Percentiles rank a stretch among this genome's conserved stretches.
phyloP scores from a whole-genome alignment of 78 protist species.

The Andalucia godoyi region DNA sequence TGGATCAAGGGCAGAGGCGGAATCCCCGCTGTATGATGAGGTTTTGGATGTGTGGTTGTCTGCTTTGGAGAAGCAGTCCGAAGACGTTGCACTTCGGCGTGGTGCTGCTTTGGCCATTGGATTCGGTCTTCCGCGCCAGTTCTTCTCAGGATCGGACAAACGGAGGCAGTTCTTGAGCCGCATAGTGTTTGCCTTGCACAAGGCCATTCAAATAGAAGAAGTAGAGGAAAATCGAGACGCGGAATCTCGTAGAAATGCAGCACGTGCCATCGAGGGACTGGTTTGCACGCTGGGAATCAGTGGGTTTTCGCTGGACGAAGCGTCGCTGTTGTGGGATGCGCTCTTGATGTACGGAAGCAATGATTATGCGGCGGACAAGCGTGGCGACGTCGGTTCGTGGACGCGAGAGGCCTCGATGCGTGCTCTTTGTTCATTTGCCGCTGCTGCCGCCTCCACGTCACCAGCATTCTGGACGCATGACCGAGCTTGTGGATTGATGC shows the following conservation, averaged over 20 bases:
- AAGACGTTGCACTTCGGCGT: constrained; percentile 8
- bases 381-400: constrained; percentile 71
- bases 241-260: constrained; percentile 67
- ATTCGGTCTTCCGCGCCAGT: not conserved
- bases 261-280: not conserved
- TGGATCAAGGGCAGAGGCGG: too few species aligned
- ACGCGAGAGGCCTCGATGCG: constrained; percentile 48
- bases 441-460: too few species aligned
- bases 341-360: not conserved
- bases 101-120: constrained; percentile 28
- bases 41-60: not conserved
- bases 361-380: constrained; percentile 48
- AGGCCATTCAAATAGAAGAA: constrained; percentile 1
- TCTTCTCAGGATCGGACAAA: not conserved
- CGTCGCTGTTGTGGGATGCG: too few species aligned
- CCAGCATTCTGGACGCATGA: not conserved
- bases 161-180: not conserved
- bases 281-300: not conserved
- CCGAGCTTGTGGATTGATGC: not conserved
- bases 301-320: too few species aligned
- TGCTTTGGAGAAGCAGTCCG: not conserved
- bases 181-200: too few species aligned
- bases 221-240: constrained; percentile 47
- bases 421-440: not conserved
- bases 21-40: not conserved